These are phyloP conservation scores for Rhodotorula sp. DNA, from an alignment of 1,284 basidiomycete genomes.

Conservation along the genomic window DNA sequence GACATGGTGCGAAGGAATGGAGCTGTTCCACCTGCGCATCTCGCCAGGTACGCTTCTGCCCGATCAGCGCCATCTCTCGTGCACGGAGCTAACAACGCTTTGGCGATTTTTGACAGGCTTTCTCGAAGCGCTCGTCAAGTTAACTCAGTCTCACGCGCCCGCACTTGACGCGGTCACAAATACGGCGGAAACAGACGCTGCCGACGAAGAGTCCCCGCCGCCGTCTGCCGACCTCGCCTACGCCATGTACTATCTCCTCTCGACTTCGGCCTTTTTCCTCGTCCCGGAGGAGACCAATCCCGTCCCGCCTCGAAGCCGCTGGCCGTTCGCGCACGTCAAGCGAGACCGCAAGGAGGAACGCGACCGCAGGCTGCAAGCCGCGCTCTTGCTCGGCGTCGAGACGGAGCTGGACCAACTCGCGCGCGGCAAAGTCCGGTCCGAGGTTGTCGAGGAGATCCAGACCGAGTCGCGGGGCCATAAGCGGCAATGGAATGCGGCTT, in stretches of 20 bases:
- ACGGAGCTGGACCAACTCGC: not conserved
- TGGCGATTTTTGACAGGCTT: not conserved
- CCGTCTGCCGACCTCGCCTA: constrained; percentile 3
- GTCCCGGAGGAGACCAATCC: not conserved
- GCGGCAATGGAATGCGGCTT: not conserved
- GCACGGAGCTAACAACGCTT: accelerated
- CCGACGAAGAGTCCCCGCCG: not conserved
- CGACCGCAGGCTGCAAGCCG: not conserved
- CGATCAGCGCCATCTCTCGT: not conserved
- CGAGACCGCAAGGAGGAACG: not conserved
- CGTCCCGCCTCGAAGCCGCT: not conserved
- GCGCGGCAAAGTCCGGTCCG: not conserved
- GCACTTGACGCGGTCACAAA: not conserved
- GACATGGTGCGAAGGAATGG: not conserved
- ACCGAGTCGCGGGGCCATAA: not conserved
- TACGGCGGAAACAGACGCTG: not conserved
- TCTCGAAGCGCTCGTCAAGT: not conserved
- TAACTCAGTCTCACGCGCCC: not conserved
- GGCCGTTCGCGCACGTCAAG: not conserved
- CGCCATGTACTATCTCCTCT: not conserved
- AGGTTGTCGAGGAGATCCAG: not conserved
- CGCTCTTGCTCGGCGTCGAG: constrained; percentile 1
- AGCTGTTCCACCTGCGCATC: constrained; percentile 5
- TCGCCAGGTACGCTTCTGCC: constrained; percentile 3
- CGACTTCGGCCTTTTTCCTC: not conserved